phyloP scores from a whole-genome alignment of 495 filamentous ascomycete species.

The Aspergillus campestris region DNA sequence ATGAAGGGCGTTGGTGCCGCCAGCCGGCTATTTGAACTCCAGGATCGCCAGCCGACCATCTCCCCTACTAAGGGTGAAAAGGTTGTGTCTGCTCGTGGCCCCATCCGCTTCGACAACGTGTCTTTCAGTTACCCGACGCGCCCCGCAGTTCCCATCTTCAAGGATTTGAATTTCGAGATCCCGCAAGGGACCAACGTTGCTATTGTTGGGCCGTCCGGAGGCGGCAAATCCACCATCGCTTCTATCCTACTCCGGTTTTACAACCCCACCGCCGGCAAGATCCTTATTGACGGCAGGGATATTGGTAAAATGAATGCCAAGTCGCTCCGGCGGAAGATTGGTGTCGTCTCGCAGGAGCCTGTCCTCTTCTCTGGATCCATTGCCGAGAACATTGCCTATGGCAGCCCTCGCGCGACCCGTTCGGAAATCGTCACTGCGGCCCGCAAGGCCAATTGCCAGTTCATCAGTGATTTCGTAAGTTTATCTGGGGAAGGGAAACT shows the following conservation, averaged over 20 bases:
- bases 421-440: constrained; percentile 81
- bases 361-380: constrained; percentile 93
- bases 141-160: constrained; percentile 85
- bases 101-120: constrained; percentile 78
- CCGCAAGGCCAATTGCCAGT: constrained; percentile 89
- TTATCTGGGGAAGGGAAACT: neutral
- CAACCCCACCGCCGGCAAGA: constrained; percentile 63
- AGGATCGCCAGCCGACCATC: constrained; percentile 85
- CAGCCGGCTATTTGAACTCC: constrained; percentile 87
- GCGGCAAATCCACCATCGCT: constrained; percentile 91
- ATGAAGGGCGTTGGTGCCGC: constrained; percentile 99
- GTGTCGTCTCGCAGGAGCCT: constrained; percentile 90
- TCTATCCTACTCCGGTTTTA: constrained; percentile 88
- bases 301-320: constrained; percentile 87
- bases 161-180: constrained; percentile 79
- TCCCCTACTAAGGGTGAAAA: constrained; percentile 69
- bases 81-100: constrained; percentile 73
- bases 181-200: constrained; percentile 90
- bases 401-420: constrained; percentile 67
- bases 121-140: constrained; percentile 85
- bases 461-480: constrained; percentile 85
- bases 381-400: constrained; percentile 95
- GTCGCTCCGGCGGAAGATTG: constrained; percentile 85
- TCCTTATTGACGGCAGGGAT: constrained; percentile 78
- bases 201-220: constrained; percentile 90